Percentiles rank a stretch among this genome's conserved stretches.
Conservation (phyloP, 305 asterid genomes). For the Fraxinus floribunda region DNA sequence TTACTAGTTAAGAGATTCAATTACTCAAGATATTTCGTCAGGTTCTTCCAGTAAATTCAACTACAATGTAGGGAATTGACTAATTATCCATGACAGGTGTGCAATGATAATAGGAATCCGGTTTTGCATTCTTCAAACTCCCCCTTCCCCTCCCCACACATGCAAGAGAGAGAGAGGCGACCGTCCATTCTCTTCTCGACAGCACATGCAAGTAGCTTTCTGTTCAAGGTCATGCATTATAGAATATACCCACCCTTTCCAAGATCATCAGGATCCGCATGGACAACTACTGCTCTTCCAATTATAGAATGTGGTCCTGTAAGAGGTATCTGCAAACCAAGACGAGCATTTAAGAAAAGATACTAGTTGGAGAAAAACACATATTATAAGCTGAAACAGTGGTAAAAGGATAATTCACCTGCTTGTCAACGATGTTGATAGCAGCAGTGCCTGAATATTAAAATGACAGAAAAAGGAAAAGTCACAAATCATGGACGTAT, state of each 20-base stretch:
- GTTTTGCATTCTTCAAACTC: not conserved
- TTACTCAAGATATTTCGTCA: not conserved
- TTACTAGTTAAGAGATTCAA: not conserved
- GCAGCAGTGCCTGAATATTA: slow-evolving; percentile 59
- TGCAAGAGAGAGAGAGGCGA: not conserved
- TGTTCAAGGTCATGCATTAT: not conserved
- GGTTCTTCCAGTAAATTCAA: not conserved
- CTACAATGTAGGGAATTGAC: not conserved
- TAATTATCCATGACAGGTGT: not conserved
- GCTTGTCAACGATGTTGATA: slow-evolving; percentile 63
- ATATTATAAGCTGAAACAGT: not conserved
- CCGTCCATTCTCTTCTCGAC: not conserved
- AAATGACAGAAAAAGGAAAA: not conserved
- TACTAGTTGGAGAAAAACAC: slow-evolving; percentile 6
- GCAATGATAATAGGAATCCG: not conserved
- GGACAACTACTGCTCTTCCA: slow-evolving; percentile 98
- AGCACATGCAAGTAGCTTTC: not conserved
- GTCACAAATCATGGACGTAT: slow-evolving; percentile 6
- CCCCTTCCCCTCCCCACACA: not conserved
- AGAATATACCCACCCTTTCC: slow-evolving; percentile 64
- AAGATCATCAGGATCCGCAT: slow-evolving; percentile 93
- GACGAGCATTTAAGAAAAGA: slow-evolving; percentile 2
- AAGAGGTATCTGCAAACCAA: slow-evolving; percentile 64
- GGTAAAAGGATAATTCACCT: slow-evolving; percentile 41
- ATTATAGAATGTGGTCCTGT: slow-evolving; percentile 71